phyloP scores from a whole-genome alignment of 2,329 filamentous ascomycete genomes.

The Xylaria arbuscula region DNA sequence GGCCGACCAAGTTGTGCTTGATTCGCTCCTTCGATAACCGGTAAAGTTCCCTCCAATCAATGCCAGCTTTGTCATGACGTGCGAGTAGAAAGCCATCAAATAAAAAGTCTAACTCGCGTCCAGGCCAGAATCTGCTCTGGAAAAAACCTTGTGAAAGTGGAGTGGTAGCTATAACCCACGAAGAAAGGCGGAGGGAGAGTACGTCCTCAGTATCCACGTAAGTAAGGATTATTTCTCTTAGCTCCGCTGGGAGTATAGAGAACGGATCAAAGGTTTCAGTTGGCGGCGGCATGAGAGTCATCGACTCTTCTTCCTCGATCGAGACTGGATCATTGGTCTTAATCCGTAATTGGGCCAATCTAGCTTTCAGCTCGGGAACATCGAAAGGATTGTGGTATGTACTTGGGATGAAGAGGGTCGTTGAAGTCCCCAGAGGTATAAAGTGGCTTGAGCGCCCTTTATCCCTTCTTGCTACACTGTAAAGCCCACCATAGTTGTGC shows the following conservation, averaged over 20 bases:
- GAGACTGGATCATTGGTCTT: not conserved
- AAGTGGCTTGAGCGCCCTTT: slow-evolving; percentile 32
- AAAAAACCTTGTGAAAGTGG: slow-evolving; percentile 44
- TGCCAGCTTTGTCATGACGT: slow-evolving; percentile 24
- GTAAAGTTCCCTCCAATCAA: slow-evolving; percentile 43
- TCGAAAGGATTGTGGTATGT: slow-evolving; percentile 42
- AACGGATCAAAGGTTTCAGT: slow-evolving; percentile 37
- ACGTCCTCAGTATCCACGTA: slow-evolving; percentile 37
- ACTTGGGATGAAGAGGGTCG: slow-evolving; percentile 42
- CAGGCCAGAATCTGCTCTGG: slow-evolving; percentile 44
- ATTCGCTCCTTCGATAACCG: slow-evolving; percentile 33
- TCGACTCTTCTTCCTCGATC: not conserved
- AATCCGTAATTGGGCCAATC: slow-evolving; percentile 34
- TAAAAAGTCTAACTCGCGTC: slow-evolving; percentile 39
- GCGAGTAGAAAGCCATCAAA: slow-evolving; percentile 44
- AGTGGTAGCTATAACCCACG: slow-evolving; percentile 39
- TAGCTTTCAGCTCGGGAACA: slow-evolving; percentile 40
- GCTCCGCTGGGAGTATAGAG: slow-evolving; percentile 38
- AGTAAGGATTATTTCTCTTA: slow-evolving; percentile 43
- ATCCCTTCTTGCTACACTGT: slow-evolving; percentile 25
- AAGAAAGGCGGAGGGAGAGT: slow-evolving; percentile 40
- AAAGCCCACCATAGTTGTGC: slow-evolving; percentile 45
- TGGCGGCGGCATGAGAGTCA: not conserved
- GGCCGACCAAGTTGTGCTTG: slow-evolving; percentile 35
- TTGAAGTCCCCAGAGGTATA: slow-evolving; percentile 28